Percentiles rank a stretch among this genome's conserved stretches.
phyloP scores from a whole-genome alignment of 345 rosid genomes.

The Hibiscus syriacus region DNA sequence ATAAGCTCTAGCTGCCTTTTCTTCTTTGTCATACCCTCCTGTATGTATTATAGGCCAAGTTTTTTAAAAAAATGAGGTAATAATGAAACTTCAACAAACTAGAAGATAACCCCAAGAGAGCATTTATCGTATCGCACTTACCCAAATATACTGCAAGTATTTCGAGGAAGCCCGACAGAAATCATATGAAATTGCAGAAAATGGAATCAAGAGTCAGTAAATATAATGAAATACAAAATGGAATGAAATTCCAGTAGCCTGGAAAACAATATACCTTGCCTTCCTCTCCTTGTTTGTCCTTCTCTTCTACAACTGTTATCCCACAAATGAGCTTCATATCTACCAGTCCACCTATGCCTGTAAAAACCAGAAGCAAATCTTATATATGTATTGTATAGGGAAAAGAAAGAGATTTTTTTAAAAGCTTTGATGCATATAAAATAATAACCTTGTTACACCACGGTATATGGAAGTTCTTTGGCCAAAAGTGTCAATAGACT shows the following conservation, averaged over 20 bases:
- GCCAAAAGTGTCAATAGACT: constrained; percentile 74
- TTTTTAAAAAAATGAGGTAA: no score
- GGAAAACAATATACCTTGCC: constrained; percentile 7
- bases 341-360: constrained; percentile 36
- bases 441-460: constrained; percentile 73
- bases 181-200: constrained; percentile 12
- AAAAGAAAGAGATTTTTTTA: neutral
- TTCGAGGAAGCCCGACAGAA: constrained; percentile 17
- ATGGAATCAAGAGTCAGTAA: constrained; percentile 11
- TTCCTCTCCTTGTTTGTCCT: constrained; percentile 35
- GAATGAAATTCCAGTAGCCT: neutral
- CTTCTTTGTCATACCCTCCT: constrained; percentile 99
- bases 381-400: neutral
- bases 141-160: constrained; percentile 77
- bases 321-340: constrained; percentile 30
- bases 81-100: no score
- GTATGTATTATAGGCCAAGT: neutral
- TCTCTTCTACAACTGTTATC: constrained; percentile 34
- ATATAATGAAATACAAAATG: neutral
- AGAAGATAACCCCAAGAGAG: no score
- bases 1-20: constrained; percentile 89
- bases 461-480: constrained; percentile 93
- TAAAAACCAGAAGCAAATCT: neutral
- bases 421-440: neutral
- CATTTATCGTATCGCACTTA: constrained; percentile 21